Percentiles rank a stretch among this genome's conserved stretches.
Evolutionary conservation across 805 yeast genomes (phyloP).

Genomic region (Lipomyces yamadae): DNA sequence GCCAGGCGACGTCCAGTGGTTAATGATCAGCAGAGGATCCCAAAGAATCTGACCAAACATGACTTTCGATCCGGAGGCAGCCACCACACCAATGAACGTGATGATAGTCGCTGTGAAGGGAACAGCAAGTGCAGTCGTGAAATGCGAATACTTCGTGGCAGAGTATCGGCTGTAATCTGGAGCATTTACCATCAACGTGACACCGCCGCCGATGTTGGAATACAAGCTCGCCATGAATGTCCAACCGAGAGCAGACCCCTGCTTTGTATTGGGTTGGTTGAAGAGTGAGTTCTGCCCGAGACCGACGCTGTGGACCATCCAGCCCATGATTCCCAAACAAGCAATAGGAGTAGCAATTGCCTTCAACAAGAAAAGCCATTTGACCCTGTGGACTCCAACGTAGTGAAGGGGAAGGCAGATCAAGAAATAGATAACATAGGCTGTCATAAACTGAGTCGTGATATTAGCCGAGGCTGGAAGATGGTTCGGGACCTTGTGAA

Average conservation of each 20-base stretch:
- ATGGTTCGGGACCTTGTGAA: slow-evolving; percentile 50
- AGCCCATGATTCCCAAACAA: slow-evolving; percentile 78
- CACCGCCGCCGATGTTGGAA: slow-evolving; percentile 49
- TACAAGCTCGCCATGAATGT: slow-evolving; percentile 50
- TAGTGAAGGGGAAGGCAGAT: slow-evolving; percentile 79
- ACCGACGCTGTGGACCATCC: slow-evolving; percentile 57
- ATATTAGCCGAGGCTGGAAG: slow-evolving; percentile 35
- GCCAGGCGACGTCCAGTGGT: slow-evolving; percentile 50
- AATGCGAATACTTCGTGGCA: slow-evolving; percentile 44
- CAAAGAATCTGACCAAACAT: slow-evolving; percentile 32
- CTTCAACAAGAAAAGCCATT: slow-evolving; percentile 84
- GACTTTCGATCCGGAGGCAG: slow-evolving; percentile 33
- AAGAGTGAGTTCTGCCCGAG: slow-evolving; percentile 21
- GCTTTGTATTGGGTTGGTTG: slow-evolving; percentile 35
- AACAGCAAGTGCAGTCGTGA: slow-evolving; percentile 22
- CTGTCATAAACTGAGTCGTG: slow-evolving; percentile 61
- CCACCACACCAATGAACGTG: slow-evolving; percentile 33
- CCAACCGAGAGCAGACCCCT: slow-evolving; percentile 48
- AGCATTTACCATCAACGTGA: slow-evolving; percentile 50
- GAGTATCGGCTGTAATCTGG: slow-evolving; percentile 52
- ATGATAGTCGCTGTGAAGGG: slow-evolving; percentile 29
- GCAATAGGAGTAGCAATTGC: slow-evolving; percentile 81
- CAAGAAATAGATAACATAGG: slow-evolving; percentile 83
- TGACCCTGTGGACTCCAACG: slow-evolving; percentile 80
- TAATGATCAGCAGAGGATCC: slow-evolving; percentile 35